Evolutionary conservation across 441 rosid genomes (phyloP), one percentile per base, ranked within the genome.

Genomic region (Erodium chrysanthum): DNA sequence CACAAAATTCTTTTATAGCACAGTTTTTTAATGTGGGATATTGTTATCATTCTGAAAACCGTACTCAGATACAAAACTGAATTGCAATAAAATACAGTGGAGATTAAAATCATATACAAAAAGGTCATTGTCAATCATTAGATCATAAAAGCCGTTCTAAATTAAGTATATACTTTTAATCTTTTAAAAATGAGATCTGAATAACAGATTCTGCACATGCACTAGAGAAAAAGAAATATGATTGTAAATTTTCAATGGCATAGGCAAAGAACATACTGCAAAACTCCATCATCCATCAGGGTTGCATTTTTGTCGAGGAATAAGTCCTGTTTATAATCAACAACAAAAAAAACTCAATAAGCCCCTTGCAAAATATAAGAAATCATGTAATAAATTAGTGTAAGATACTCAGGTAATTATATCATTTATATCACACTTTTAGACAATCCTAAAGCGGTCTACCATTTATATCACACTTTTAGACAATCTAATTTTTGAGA

Each of bases 221-320:
- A 44, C 37, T 29, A 14, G 29, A 60, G 68, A 23, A 54, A 9
- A 17, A 50, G 17, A 48, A 64, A 66, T 35, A 33, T 42, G 9
- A 62, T 15, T 29, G 33, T n/a, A n/a, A n/a, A n/a, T n/a, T n/a
- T 17, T 29, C 3, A 58, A 65, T 21, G 42, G 3, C 29, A 70
- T 6, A 66, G 48, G 54, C 29, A 66, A 65, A 66, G 69, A 52
- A 65, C 90, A 76, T 85, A 88, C 99, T 66, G 73, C 66, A 80
- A 77, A 73, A 75, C 75, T 75, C 60, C 87, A 80, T 68, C 86
- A 70, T 75, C 76, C 67, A 69, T 75, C 17, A 77, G 69, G 61
- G 75, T 75, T 50, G 77, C 76, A 77, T 69, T 82, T 82, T 85
- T 87, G 76, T 83, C 89, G 50, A 81, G 79, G 77, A 87, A 82